Percentiles rank a stretch among this genome's conserved stretches.
phyloP scores from a whole-genome alignment of 805 yeast species.

The Phaffomyces antillensis region DNA sequence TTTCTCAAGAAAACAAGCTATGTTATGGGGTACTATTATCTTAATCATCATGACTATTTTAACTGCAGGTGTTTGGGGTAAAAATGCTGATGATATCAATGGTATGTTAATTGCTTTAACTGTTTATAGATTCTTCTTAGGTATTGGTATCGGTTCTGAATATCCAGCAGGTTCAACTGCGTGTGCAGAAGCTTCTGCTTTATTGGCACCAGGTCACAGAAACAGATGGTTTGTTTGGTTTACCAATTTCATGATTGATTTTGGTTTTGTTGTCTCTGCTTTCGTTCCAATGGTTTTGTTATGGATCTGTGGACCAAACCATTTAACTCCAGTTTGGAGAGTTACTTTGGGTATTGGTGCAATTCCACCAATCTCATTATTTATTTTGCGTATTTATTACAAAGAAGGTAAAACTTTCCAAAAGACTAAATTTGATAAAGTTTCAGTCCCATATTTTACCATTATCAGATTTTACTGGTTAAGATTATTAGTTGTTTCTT shows the following conservation, averaged over 20 bases:
- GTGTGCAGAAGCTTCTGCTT: constrained; percentile 83
- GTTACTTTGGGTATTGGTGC: constrained; percentile 86
- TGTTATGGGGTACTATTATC: constrained; percentile 71
- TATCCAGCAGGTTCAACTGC: constrained; percentile 93
- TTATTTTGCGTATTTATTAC: constrained; percentile 70
- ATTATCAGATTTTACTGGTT: constrained; percentile 80
- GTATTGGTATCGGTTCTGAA: constrained; percentile 92
- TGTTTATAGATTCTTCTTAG: constrained; percentile 78
- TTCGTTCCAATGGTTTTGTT: constrained; percentile 81
- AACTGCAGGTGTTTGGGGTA: constrained; percentile 84
- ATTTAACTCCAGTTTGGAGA: constrained; percentile 86
- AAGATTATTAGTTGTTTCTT: constrained; percentile 59
- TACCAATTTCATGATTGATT: constrained; percentile 82
- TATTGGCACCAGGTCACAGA: constrained; percentile 73
- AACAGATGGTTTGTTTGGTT: constrained; percentile 87
- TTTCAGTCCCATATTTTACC: constrained; percentile 57
- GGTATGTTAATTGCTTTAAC: constrained; percentile 84
- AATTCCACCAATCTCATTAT: constrained; percentile 72
- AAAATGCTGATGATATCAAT: constrained; percentile 30
- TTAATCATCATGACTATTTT: constrained; percentile 73
- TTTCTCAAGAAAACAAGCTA: constrained; percentile 73
- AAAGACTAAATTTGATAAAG: constrained; percentile 61
- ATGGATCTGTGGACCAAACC: constrained; percentile 69
- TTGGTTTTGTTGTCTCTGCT: constrained; percentile 76
- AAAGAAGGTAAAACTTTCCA: constrained; percentile 66